Conservation (phyloP, 2,329 filamentous ascomycete species). For the Fusarium chuoi region DNA sequence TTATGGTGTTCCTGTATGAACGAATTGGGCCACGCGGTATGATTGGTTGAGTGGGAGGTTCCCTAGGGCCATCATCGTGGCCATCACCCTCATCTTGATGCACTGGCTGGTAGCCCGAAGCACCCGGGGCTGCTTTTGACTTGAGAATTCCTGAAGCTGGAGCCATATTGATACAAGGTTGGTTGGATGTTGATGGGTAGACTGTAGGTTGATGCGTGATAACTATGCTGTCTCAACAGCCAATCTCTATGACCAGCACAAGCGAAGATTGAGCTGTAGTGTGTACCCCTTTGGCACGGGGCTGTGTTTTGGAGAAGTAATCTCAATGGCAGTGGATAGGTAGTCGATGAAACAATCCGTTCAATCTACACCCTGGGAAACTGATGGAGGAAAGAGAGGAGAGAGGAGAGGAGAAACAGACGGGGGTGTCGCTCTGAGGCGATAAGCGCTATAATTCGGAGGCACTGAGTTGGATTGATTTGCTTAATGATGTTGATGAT, state of each 20-base stretch:
- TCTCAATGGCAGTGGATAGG: background rate
- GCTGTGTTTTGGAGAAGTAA: background rate
- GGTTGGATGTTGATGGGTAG: background rate
- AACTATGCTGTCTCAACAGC: conserved; percentile 10
- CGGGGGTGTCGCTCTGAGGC: background rate
- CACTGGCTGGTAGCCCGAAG: conserved; percentile 48
- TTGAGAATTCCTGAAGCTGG: conserved; percentile 26
- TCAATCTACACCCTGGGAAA: background rate
- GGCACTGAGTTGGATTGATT: background rate
- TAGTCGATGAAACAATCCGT: conserved; percentile 10
- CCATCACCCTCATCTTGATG: conserved; percentile 48
- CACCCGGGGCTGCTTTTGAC: conserved; percentile 27
- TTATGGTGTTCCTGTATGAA: conserved; percentile 46
- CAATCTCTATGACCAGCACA: conserved; percentile 7
- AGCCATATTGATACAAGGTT: conserved; percentile 24
- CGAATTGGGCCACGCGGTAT: conserved; percentile 38
- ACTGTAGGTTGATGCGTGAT: background rate
- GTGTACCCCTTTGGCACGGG: conserved; percentile 20
- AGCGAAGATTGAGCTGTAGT: conserved; percentile 10
- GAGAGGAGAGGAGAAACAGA: background rate
- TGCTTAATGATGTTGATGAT: conserved; percentile 7
- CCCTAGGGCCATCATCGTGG: conserved; percentile 28
- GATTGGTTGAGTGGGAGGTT: conserved; percentile 22
- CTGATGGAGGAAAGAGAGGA: background rate
- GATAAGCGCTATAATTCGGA: conserved; percentile 6